Base-by-base conservation (phyloP, 2,329 filamentous ascomycete species). In the Epichloe hybrida region DNA sequence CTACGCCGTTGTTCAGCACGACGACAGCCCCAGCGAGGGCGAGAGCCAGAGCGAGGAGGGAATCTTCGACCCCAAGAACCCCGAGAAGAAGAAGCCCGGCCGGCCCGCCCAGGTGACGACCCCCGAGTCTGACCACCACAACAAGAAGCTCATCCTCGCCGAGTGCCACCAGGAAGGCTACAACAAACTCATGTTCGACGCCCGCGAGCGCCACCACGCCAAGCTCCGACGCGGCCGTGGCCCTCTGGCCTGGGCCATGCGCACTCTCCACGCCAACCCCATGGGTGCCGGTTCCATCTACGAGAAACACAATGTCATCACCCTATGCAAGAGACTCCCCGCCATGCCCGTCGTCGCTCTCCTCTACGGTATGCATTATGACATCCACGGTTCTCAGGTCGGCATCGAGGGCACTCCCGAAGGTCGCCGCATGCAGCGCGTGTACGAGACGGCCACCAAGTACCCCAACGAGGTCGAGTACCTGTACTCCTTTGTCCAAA, bases 171-270 rank as follows among this genome's bases (percentile, higher is more conserved):
- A 80, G 53, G 61, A 70, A 39, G 53, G 55, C 31, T 86, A 88
- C 73, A 74, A 83, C 65, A 71, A 82, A 55, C 72, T 86, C 50
- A 62, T 82, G 50, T 73, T 69, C 4, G 66, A 80, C 51, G 79
- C 75, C 7, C 70, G 81, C 52, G 73, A 72, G 20, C 73, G 69
- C 44, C 74, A 83, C 59, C 78, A 84, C 62, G 77, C 77, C 21
- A 79, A 79, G 58, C 80, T 91, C 50, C 69, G 77, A 51, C 70
- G 77, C 65, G 75, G 73, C 52, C 69, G 70, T 2, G 84, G 86
- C 27, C 84, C 83, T 48, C 73, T 91, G n/a, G 86, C 81, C 59
- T 90, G 86, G 86, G 87, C 84, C 38, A 86, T 91, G 83, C 84
- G 86, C 58, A 79, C 74, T 48, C 80, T 90, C 20, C 84, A 80